Conservation (phyloP, 371 early-diverging fungal genomes). For the Mortierella sp. region DNA sequence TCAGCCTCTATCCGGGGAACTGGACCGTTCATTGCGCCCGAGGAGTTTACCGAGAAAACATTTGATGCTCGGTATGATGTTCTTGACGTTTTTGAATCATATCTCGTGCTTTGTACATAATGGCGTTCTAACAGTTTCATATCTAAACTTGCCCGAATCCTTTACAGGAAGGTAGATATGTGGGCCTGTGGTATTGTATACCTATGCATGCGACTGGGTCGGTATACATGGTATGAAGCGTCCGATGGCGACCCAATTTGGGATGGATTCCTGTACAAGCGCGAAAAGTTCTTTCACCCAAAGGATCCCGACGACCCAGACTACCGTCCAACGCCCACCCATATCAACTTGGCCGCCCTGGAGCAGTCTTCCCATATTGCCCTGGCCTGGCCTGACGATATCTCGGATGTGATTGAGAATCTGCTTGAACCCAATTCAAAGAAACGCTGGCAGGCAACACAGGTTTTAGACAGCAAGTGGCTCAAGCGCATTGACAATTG, state of each 20-base stretch:
- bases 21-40: constrained; percentile 93
- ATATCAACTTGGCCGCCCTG: constrained; percentile 26
- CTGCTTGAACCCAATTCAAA: constrained; percentile 62
- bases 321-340: constrained; percentile 3
- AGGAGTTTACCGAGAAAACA: constrained; percentile 73
- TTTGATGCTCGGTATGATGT: constrained; percentile 84
- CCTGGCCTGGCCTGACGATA: constrained; percentile 22
- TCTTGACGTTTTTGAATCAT: no score
- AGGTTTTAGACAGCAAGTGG: constrained; percentile 60
- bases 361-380: constrained; percentile 32
- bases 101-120: no score
- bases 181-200: constrained; percentile 90
- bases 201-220: constrained; percentile 74
- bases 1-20: constrained; percentile 88
- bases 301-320: not conserved
- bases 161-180: no score
- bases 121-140: no score
- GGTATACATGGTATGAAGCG: constrained; percentile 70
- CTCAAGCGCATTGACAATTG: constrained; percentile 57
- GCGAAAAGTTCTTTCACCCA: constrained; percentile 17
- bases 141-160: no score
- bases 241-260: constrained; percentile 64
- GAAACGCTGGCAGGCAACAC: constrained; percentile 58
- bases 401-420: constrained; percentile 30
- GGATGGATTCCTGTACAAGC: constrained; percentile 36